Evolutionary conservation across 805 yeast species (phyloP).

Genomic region (Tetrapisispora namnaoensis): DNA sequence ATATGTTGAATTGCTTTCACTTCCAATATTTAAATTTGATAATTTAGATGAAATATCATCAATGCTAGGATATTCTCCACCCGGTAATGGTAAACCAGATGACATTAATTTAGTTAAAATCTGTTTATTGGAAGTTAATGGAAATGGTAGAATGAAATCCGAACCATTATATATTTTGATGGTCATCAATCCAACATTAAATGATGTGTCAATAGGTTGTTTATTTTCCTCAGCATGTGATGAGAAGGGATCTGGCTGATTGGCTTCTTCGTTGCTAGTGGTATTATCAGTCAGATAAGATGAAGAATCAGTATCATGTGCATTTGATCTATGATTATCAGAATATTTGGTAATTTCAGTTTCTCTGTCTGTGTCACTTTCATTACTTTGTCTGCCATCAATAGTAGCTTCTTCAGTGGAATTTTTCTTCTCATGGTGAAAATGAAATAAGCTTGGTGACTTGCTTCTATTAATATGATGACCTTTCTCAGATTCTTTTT

Average conservation of each 20-base stretch:
- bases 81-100: constrained; percentile 33
- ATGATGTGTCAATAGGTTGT: neutral
- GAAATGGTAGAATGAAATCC: constrained; percentile 58
- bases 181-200: constrained; percentile 52
- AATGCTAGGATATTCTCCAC: constrained; percentile 9
- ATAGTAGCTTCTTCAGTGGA: neutral
- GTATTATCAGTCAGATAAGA: constrained; percentile 4
- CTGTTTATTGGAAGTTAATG: constrained; percentile 50
- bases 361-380: neutral
- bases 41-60: constrained; percentile 15
- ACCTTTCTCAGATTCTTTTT: neutral
- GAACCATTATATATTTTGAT: constrained; percentile 67
- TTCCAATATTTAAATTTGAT: constrained; percentile 10
- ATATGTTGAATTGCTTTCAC: constrained; percentile 26
- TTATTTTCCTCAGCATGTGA: neutral
- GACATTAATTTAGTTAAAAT: constrained; percentile 50
- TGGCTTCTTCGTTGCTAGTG: constrained; percentile 2
- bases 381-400: neutral
- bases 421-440: constrained; percentile 3
- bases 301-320: constrained; percentile 5
- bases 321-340: constrained; percentile 4
- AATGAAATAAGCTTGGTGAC: neutral
- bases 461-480: neutral
- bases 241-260: neutral
- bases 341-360: neutral